A percentile compares a stretch with the other conserved stretches of the same genome.
Conservation (phyloP, 2,329 filamentous ascomycete species). For the Diplodia sapinea region DNA sequence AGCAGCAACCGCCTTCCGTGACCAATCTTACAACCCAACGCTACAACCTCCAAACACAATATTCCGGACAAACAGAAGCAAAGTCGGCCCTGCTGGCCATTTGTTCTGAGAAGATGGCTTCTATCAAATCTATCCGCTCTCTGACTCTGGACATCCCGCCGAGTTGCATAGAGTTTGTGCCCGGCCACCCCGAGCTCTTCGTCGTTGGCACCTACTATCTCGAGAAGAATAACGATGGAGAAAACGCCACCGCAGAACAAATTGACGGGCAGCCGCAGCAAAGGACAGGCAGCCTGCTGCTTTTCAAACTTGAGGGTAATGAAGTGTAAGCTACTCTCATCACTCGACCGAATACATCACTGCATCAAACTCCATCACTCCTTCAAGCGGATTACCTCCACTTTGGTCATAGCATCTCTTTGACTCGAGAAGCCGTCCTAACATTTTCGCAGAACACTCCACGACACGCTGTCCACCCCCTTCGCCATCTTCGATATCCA, state of each 20-base stretch:
- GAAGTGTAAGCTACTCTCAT: constrained; percentile 60
- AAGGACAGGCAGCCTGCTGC: constrained; percentile 74
- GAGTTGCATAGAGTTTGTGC: constrained; percentile 78
- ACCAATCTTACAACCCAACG: not conserved
- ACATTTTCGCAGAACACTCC: not conserved
- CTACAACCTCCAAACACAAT: too few relatives aligned
- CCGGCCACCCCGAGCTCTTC: constrained; percentile 66
- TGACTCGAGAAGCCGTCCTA: not conserved
- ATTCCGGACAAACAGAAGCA: not conserved
- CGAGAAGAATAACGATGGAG: constrained; percentile 54
- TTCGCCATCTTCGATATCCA: constrained; percentile 85
- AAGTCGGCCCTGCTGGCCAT: not conserved
- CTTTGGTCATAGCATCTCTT: not conserved
- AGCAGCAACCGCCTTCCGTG: not conserved
- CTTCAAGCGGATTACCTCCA: too few relatives aligned
- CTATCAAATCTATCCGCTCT: constrained; percentile 54
- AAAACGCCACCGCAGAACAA: constrained; percentile 33
- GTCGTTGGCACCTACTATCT: constrained; percentile 86
- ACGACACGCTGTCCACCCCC: constrained; percentile 64
- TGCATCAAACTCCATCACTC: constrained; percentile 38
- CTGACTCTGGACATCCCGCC: constrained; percentile 70
- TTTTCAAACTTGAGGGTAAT: constrained; percentile 63
- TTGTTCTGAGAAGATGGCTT: constrained; percentile 37
- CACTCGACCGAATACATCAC: constrained; percentile 31
- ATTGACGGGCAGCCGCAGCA: constrained; percentile 58